Conservation (phyloP, 257 asterid genomes). For the Nyctanthes arbortristis region DNA sequence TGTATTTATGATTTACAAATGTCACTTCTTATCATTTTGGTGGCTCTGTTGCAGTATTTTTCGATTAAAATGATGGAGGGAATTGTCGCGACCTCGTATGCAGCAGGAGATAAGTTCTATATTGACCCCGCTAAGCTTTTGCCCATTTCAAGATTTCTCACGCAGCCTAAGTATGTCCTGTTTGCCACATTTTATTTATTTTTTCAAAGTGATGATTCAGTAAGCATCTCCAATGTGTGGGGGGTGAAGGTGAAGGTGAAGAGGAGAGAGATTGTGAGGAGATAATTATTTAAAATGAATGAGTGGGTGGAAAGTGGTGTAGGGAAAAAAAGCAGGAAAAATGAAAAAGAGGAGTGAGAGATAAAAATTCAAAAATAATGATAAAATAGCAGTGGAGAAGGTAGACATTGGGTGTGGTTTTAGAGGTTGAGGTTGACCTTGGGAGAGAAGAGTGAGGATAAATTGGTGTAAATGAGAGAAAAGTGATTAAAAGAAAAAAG, state of each 20-base stretch:
- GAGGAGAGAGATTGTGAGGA: too few species aligned
- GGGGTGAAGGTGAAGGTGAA: background rate
- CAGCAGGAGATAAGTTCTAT: conserved; percentile 84
- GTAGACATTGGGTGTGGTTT: too few species aligned
- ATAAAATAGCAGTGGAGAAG: too few species aligned
- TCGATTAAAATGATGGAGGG: conserved; percentile 92
- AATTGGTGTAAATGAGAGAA: too few species aligned
- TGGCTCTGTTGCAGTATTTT: conserved; percentile 46
- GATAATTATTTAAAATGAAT: too few species aligned
- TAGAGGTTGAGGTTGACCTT: too few species aligned
- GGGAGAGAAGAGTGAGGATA: too few species aligned
- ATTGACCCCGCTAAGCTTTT: conserved; percentile 92
- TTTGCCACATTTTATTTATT: conserved; percentile 3
- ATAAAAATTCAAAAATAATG: too few species aligned
- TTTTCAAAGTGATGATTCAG: background rate
- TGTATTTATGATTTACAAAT: background rate
- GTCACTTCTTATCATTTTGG: conserved; percentile 1
- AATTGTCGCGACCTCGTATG: conserved; percentile 79
- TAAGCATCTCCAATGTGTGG: background rate
- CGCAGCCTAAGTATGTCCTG: conserved; percentile 73
- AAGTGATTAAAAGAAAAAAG: too few species aligned
- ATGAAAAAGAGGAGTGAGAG: too few species aligned
- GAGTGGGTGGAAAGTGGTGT: too few species aligned
- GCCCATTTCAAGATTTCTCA: conserved; percentile 76
- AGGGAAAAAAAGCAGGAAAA: too few species aligned